Evolutionary conservation across 306 rosid species (phyloP).

Genomic region (Prunus kanzakura): DNA sequence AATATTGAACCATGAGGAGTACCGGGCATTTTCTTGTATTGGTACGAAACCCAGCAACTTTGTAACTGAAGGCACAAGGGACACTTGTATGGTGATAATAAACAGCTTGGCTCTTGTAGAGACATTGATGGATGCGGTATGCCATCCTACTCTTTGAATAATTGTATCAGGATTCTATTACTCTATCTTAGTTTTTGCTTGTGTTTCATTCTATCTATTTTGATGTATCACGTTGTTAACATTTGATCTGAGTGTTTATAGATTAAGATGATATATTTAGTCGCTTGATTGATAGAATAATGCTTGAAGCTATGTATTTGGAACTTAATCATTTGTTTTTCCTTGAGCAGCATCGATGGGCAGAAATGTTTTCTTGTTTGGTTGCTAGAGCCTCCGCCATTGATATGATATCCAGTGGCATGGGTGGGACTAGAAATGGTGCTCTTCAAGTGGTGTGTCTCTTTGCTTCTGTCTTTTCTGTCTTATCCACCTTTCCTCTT

Average conservation of each 20-base stretch:
- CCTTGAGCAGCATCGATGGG: slow-evolving; percentile 66
- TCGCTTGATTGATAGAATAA: background rate
- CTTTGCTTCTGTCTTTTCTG: background rate
- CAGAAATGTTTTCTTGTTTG: slow-evolving; percentile 63
- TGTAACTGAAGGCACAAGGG: slow-evolving; percentile 67
- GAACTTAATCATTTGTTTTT: slow-evolving; percentile 13
- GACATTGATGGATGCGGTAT: slow-evolving; percentile 67
- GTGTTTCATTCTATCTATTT: background rate
- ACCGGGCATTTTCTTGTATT: slow-evolving; percentile 43
- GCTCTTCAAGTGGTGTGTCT: slow-evolving; percentile 63
- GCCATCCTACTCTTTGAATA: slow-evolving; percentile 12
- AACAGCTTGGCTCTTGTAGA: slow-evolving; percentile 59
- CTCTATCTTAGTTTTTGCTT: background rate
- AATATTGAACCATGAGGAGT: slow-evolving; percentile 62
- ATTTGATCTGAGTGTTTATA: slow-evolving; percentile 2
- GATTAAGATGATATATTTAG: background rate
- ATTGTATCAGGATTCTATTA: too few relatives aligned
- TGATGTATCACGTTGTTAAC: background rate
- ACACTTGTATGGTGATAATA: slow-evolving; percentile 38
- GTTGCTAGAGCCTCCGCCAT: slow-evolving; percentile 58
- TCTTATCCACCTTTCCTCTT: background rate
- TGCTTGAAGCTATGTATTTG: background rate
- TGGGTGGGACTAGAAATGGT: slow-evolving; percentile 61
- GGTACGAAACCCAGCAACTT: slow-evolving; percentile 39
- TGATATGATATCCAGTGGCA: slow-evolving; percentile 50